phyloP scores from a whole-genome alignment of 257 asterid genomes.

The Solanum etuberosum region DNA sequence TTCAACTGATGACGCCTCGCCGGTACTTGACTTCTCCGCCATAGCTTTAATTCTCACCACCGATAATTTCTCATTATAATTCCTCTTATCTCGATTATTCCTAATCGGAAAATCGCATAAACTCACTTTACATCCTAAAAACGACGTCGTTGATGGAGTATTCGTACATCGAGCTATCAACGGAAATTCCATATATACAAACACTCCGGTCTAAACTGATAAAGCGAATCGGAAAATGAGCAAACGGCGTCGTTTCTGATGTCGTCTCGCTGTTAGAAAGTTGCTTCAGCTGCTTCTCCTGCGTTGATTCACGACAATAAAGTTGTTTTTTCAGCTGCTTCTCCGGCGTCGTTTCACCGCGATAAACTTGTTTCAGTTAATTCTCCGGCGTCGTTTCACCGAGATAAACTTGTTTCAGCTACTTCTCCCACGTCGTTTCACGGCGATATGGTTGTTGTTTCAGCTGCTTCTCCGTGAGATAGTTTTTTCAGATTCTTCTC shows the following conservation, averaged over 20 bases:
- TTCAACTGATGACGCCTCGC: neutral
- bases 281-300: neutral
- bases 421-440: neutral
- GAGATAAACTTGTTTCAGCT: neutral
- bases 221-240: neutral
- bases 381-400: neutral
- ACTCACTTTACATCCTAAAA: slow-evolving; percentile 19
- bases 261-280: neutral
- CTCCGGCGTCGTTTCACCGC: neutral
- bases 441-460: neutral
- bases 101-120: slow-evolving; percentile 11
- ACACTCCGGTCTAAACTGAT: neutral
- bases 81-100: slow-evolving; percentile 11
- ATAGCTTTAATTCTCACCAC: slow-evolving; percentile 11
- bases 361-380: neutral
- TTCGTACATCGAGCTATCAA: slow-evolving; percentile 37
- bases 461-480: neutral
- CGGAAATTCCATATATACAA: slow-evolving; percentile 37
- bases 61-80: neutral
- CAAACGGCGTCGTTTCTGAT: neutral
- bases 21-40: slow-evolving; percentile 16
- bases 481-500: neutral
- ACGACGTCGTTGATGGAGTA: slow-evolving; percentile 22
- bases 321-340: neutral
- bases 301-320: neutral